These are phyloP conservation scores for Suillus bovinus DNA, from an alignment of 768 basidiomycete genomes.

Conservation along the genomic window DNA sequence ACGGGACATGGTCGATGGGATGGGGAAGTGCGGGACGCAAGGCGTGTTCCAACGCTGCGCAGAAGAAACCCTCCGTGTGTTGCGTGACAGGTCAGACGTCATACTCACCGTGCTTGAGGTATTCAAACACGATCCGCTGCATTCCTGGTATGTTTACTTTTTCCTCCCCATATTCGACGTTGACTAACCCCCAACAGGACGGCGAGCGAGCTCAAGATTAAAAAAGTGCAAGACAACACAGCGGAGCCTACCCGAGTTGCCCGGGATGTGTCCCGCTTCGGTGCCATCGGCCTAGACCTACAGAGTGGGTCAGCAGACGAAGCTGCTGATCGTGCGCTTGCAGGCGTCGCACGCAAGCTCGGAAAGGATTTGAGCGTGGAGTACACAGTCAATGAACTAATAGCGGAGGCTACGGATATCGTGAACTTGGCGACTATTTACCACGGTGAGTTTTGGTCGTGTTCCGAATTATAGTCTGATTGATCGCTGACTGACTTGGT, in stretches of 20 bases:
- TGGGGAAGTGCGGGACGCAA: constrained; percentile 86
- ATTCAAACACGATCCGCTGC: constrained; percentile 94
- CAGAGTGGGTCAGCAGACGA: constrained; percentile 72
- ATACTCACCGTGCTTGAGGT: constrained; percentile 96
- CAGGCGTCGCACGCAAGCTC: constrained; percentile 78
- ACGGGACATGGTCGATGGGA: constrained; percentile 89
- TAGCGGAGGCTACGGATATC: constrained; percentile 82
- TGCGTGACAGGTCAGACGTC: constrained; percentile 81
- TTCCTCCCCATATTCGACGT: neutral
- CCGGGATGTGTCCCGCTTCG: constrained; percentile 35
- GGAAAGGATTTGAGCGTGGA: constrained; percentile 86
- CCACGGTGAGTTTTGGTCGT: constrained; percentile 46
- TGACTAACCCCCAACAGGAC: constrained; percentile 52
- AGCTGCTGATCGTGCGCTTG: constrained; percentile 87
- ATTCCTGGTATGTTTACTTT: constrained; percentile 68
- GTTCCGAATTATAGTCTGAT: constrained; percentile 1
- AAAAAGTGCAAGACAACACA: constrained; percentile 55
- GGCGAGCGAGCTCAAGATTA: constrained; percentile 73
- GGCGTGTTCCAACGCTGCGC: constrained; percentile 96
- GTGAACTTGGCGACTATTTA: constrained; percentile 80
- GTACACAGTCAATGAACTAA: constrained; percentile 90
- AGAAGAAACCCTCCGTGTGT: constrained; percentile 90
- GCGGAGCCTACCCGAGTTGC: constrained; percentile 23
- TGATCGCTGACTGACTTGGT: constrained; percentile 4
- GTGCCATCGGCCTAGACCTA: constrained; percentile 58